Conservation (phyloP, 208 protist species). For the Leishmania amazonensis region DNA sequence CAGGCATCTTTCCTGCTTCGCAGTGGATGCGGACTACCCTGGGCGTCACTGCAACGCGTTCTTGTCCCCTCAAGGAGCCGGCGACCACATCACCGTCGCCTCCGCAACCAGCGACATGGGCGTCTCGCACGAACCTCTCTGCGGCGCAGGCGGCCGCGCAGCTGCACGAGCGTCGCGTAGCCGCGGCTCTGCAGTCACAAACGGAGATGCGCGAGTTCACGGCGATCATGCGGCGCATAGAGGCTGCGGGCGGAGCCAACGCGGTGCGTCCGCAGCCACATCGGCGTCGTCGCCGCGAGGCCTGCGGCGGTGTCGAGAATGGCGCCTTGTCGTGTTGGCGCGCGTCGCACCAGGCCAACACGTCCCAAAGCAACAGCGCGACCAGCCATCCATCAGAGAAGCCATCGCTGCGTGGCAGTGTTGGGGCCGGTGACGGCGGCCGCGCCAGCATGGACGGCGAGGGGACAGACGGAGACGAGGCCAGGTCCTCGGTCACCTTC, state of each 20-base stretch:
- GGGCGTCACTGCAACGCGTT: neutral
- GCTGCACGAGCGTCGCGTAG: slow-evolving; percentile 44
- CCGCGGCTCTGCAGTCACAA: slow-evolving; percentile 39
- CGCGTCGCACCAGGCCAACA: neutral
- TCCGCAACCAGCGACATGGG: neutral
- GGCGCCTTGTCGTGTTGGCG: neutral
- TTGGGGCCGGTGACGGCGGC: neutral
- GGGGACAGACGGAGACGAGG: neutral
- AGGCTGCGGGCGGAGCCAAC: slow-evolving; percentile 26
- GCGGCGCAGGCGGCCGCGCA: slow-evolving; percentile 19
- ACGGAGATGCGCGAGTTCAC: slow-evolving; percentile 47
- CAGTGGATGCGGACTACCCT: slow-evolving; percentile 3
- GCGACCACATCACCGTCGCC: no score
- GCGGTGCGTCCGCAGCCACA: neutral
- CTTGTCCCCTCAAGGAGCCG: neutral
- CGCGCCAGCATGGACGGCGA: neutral
- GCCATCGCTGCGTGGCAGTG: neutral
- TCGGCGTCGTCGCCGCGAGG: neutral
- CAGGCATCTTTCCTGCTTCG: slow-evolving; percentile 1
- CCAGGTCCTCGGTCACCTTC: neutral
- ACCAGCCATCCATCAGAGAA: neutral
- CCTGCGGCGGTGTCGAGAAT: neutral
- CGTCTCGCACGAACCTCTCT: neutral
- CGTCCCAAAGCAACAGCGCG: neutral
- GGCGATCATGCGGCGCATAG: slow-evolving; percentile 35